These are phyloP conservation scores for Cladosporium sp. DNA, from an alignment of 2,329 filamentous ascomycete genomes.

Conservation along the genomic window DNA sequence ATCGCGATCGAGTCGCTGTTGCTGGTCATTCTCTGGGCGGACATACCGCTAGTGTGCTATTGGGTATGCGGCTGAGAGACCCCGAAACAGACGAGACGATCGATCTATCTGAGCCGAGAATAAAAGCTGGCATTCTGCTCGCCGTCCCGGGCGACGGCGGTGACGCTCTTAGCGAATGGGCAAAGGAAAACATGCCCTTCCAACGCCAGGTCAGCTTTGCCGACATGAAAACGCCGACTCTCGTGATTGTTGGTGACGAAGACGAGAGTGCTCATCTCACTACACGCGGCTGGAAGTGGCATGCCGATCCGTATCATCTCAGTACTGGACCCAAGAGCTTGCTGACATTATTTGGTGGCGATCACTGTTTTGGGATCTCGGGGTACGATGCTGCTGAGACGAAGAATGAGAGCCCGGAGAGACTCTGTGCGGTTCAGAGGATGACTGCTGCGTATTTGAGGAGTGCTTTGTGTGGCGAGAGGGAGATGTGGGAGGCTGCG, in stretches of 20 bases:
- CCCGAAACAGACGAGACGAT: background rate
- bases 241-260: background rate
- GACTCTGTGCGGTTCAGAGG: background rate
- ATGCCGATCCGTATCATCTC: slow-evolving; percentile 1
- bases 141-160: slow-evolving; percentile 1
- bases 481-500: background rate
- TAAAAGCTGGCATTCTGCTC: slow-evolving; percentile 1
- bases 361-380: slow-evolving; percentile 17
- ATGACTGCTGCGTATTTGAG: background rate
- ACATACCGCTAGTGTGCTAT: background rate
- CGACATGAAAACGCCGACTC: background rate
- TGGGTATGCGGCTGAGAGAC: background rate
- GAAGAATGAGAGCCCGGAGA: background rate
- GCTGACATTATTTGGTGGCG: slow-evolving; percentile 18
- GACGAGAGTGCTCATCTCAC: slow-evolving; percentile 2
- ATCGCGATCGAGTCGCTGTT: background rate
- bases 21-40: slow-evolving; percentile 2
- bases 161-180: background rate
- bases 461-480: background rate
- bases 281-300: slow-evolving; percentile 5
- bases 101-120: background rate
- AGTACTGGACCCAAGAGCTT: background rate
- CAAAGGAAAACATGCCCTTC: background rate
- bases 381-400: slow-evolving; percentile 1
- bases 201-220: background rate